A percentile compares a stretch with the other conserved stretches of the same genome.
phyloP scores from a whole-genome alignment of 805 yeast genomes.

The Saturnispora sekii region DNA sequence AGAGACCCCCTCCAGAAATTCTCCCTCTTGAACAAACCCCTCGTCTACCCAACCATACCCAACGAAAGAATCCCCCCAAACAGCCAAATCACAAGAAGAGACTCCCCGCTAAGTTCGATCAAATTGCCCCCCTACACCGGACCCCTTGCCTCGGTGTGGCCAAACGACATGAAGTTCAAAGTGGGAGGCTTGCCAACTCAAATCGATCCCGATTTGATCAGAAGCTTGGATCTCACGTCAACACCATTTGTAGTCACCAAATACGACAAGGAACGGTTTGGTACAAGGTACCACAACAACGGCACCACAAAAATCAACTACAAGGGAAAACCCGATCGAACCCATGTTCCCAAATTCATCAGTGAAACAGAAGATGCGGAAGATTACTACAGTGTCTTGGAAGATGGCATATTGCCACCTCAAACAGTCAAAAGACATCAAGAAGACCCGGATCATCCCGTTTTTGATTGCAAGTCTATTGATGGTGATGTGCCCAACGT shows the following conservation, averaged over 20 bases:
- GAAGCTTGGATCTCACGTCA: constrained; percentile 26
- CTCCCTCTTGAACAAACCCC: constrained; percentile 32
- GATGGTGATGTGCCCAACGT: constrained; percentile 56
- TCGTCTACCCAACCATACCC: constrained; percentile 43
- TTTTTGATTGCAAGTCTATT: constrained; percentile 25
- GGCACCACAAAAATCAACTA: constrained; percentile 25
- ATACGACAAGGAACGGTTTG: constrained; percentile 50
- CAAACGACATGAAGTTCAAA: constrained; percentile 49
- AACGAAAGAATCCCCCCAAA: constrained; percentile 25
- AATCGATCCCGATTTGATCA: constrained; percentile 40
- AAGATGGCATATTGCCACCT: constrained; percentile 4
- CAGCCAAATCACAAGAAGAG: constrained; percentile 32
- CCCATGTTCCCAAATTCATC: constrained; percentile 41
- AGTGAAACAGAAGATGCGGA: constrained; percentile 41
- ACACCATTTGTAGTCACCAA: constrained; percentile 33
- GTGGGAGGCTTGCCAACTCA: constrained; percentile 47
- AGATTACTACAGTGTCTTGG: constrained; percentile 10
- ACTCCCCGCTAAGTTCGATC: constrained; percentile 54
- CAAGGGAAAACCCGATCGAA: constrained; percentile 21
- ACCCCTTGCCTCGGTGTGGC: constrained; percentile 73
- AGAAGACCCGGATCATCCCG: constrained; percentile 1
- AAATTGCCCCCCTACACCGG: constrained; percentile 86
- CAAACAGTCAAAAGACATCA: constrained; percentile 14
- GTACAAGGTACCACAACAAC: constrained; percentile 40
- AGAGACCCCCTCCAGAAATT: constrained; percentile 23